Conservation (phyloP, 768 basidiomycete genomes). For the Boletus reticuloceps region DNA sequence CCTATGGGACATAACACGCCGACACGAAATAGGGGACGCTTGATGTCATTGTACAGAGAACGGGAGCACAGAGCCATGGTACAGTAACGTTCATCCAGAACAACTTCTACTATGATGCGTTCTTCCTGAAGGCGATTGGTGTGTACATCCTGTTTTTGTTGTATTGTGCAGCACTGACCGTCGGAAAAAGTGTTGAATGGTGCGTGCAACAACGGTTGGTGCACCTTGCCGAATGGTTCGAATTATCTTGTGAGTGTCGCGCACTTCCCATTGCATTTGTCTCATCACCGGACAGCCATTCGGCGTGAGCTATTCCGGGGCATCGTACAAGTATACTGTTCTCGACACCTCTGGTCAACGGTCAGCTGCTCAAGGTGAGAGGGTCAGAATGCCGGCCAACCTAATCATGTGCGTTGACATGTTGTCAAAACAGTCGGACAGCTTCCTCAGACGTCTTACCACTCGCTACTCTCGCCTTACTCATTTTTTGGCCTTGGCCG, state of each 20-base stretch:
- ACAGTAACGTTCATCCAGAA: conserved; percentile 86
- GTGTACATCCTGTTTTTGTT: conserved; percentile 19
- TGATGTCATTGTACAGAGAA: conserved; percentile 89
- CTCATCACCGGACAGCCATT: conserved; percentile 59
- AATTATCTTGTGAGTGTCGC: conserved; percentile 67
- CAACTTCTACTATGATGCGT: conserved; percentile 97
- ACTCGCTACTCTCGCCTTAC: conserved; percentile 87
- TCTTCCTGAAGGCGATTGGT: conserved; percentile 98
- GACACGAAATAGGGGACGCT: conserved; percentile 65
- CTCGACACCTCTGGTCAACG: conserved; percentile 86
- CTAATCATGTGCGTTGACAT: neutral
- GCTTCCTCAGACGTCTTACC: conserved; percentile 90
- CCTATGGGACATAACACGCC: neutral
- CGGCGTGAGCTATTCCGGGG: conserved; percentile 92
- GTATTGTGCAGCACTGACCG: conserved; percentile 1
- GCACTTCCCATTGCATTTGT: neutral
- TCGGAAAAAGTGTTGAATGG: conserved; percentile 75
- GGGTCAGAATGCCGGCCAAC: neutral
- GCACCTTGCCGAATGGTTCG: conserved; percentile 58
- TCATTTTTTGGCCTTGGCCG: conserved; percentile 95
- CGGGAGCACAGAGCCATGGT: conserved; percentile 62
- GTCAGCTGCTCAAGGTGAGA: conserved; percentile 82
- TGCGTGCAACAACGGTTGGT: conserved; percentile 83
- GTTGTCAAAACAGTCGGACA: conserved; percentile 66
- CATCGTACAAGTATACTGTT: conserved; percentile 96